phyloP scores from a whole-genome alignment of 2,329 filamentous ascomycete genomes.

The Fusarium paranaense region DNA sequence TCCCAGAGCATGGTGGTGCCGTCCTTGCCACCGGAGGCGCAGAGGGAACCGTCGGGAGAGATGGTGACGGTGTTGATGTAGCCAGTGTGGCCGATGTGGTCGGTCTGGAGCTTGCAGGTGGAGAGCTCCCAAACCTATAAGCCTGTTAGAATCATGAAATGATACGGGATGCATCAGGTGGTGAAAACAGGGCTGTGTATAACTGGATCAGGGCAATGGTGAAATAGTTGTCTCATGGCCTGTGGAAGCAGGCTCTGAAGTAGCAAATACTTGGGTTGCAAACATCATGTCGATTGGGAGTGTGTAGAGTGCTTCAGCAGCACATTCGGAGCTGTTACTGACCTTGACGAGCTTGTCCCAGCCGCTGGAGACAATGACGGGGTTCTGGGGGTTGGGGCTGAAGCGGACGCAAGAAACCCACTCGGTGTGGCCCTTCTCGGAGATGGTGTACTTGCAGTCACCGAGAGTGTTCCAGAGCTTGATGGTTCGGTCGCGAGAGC shows the following conservation, averaged over 20 bases:
- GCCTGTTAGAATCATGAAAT: slow-evolving; percentile 23
- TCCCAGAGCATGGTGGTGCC: slow-evolving; percentile 99
- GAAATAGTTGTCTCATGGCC: slow-evolving; percentile 95
- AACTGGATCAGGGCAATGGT: slow-evolving; percentile 82
- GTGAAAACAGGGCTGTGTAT: slow-evolving; percentile 3
- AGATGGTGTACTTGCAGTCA: slow-evolving; percentile 99
- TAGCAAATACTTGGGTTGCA: slow-evolving; percentile 99
- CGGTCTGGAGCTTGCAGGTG: slow-evolving; percentile 99
- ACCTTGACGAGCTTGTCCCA: slow-evolving; percentile 99
- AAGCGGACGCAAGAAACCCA: slow-evolving; percentile 99
- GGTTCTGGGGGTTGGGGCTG: slow-evolving; percentile 99
- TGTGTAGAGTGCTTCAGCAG: not conserved
- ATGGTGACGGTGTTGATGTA: slow-evolving; percentile 99
- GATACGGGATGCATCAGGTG: not conserved
- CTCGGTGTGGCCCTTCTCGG: slow-evolving; percentile 99
- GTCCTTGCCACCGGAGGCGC: slow-evolving; percentile 99
- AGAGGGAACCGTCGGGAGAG: slow-evolving; percentile 98
- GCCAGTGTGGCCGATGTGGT: slow-evolving; percentile 99
- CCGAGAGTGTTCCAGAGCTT: slow-evolving; percentile 99
- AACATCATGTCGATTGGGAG: slow-evolving; percentile 80
- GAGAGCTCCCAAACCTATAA: slow-evolving; percentile 97
- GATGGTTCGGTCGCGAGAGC: slow-evolving; percentile 97
- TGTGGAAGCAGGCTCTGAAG: slow-evolving; percentile 89
- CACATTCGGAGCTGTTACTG: slow-evolving; percentile 56
- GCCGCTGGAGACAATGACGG: slow-evolving; percentile 96